Conservation (phyloP, 441 rosid species). For the Sinapis alba region DNA sequence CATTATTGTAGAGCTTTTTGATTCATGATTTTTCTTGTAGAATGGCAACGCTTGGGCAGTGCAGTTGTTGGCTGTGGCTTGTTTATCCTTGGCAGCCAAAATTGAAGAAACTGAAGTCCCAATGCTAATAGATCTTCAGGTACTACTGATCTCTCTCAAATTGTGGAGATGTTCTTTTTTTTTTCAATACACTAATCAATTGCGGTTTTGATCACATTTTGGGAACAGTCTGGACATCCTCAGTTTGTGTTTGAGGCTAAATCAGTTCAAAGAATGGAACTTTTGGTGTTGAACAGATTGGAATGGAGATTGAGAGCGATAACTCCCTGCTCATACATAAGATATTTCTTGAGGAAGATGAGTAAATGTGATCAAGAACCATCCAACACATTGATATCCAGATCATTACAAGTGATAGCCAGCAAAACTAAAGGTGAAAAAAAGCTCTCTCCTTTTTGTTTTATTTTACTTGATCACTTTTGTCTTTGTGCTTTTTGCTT, state of each 20-base stretch:
- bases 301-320: slow-evolving; percentile 58
- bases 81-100: slow-evolving; percentile 83
- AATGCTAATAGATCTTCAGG: slow-evolving; percentile 59
- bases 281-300: slow-evolving; percentile 55
- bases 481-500: neutral
- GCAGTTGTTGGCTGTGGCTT: slow-evolving; percentile 81
- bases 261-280: slow-evolving; percentile 65
- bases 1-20: neutral
- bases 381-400: slow-evolving; percentile 43
- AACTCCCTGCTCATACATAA: slow-evolving; percentile 63
- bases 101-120: slow-evolving; percentile 74
- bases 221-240: slow-evolving; percentile 52
- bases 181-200: slow-evolving; percentile 38
- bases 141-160: slow-evolving; percentile 24
- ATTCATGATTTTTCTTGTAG: slow-evolving; percentile 31
- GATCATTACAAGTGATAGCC: slow-evolving; percentile 53
- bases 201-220: slow-evolving; percentile 13
- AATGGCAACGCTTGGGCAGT: slow-evolving; percentile 64
- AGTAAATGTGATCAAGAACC: slow-evolving; percentile 40
- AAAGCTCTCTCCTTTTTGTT: slow-evolving; percentile 18
- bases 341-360: slow-evolving; percentile 50
- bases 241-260: slow-evolving; percentile 57
- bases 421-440: slow-evolving; percentile 57
- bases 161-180: slow-evolving; percentile 43
- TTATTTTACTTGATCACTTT: slow-evolving; percentile 3